These are phyloP conservation scores for Leccinum angustisporum DNA, from an alignment of 1,284 basidiomycete genomes.

Conservation along the genomic window DNA sequence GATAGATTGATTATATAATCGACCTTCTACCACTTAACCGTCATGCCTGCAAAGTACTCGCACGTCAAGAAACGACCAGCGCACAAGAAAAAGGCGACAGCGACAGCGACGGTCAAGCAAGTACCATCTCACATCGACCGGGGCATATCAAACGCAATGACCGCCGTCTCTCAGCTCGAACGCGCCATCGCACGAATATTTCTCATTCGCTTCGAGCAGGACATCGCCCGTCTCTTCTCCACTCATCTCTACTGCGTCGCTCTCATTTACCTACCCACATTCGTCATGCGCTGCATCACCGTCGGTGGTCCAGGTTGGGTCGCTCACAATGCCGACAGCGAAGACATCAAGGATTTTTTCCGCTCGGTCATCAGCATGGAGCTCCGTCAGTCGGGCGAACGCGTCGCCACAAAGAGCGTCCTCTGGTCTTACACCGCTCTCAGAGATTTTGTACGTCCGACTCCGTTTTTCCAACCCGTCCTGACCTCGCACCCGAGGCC, in stretches of 20 bases:
- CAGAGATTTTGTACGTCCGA: constrained; percentile 56
- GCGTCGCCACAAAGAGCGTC: constrained; percentile 73
- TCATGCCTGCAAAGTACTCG: constrained; percentile 65
- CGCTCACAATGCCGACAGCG: constrained; percentile 59
- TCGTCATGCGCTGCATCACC: constrained; percentile 60
- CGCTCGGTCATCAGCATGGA: constrained; percentile 67
- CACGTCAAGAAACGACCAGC: constrained; percentile 64
- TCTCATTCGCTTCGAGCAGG: constrained; percentile 65
- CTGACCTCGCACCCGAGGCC: constrained; percentile 40
- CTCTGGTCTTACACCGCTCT: constrained; percentile 74
- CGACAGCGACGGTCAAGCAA: background rate
- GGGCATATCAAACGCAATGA: constrained; percentile 50
- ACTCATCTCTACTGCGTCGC: constrained; percentile 63
- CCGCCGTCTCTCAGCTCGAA: constrained; percentile 60
- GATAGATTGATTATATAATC: constrained; percentile 27
- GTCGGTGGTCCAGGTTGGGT: constrained; percentile 65
- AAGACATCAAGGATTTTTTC: constrained; percentile 72
- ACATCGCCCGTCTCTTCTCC: constrained; percentile 68
- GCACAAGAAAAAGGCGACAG: constrained; percentile 44
- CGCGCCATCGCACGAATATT: constrained; percentile 62
- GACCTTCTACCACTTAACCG: no score
- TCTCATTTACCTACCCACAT: constrained; percentile 60
- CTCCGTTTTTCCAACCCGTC: background rate
- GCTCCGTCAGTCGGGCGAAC: constrained; percentile 67
- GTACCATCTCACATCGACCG: constrained; percentile 51